A percentile compares a stretch with the other conserved stretches of the same genome.
These are phyloP conservation scores for Gypsophila paniculata DNA, from an alignment of 179 eudicot species.

Conservation along the genomic window DNA sequence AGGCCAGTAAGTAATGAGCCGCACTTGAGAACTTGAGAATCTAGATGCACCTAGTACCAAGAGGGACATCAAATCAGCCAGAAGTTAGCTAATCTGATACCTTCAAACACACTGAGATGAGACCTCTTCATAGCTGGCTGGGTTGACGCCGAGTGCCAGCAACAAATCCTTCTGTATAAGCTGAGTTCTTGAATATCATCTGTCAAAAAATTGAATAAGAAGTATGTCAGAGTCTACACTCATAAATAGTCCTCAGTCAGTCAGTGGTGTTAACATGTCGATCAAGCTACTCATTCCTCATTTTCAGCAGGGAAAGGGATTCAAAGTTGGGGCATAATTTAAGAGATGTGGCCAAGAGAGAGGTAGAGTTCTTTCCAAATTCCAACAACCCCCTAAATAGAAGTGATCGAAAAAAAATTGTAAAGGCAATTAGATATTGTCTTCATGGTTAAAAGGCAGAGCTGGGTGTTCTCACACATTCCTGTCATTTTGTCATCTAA, in stretches of 20 bases:
- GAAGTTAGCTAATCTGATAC: constrained; percentile 5
- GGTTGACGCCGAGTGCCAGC: constrained; percentile 36
- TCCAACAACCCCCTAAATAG: neutral
- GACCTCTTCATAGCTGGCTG: constrained; percentile 15
- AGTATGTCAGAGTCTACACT: neutral
- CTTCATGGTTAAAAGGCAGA: too few relatives aligned
- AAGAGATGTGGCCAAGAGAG: constrained; percentile 2
- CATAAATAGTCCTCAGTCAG: neutral
- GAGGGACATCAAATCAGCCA: neutral
- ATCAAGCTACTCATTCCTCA: neutral
- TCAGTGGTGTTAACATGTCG: neutral
- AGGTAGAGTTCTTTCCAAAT: neutral
- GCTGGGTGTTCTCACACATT: neutral
- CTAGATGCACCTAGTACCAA: neutral
- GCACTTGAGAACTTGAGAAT: neutral
- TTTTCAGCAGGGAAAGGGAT: neutral
- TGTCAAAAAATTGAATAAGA: constrained; percentile 25
- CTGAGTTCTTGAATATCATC: constrained; percentile 65
- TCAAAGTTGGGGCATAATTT: neutral
- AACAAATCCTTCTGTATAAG: constrained; percentile 78
- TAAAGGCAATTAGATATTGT: neutral
- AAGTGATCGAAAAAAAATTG: neutral
- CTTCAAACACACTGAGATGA: neutral
- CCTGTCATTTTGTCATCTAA: neutral
- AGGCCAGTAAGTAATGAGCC: constrained; percentile 4